Percentiles rank a stretch among this genome's conserved stretches.
These are phyloP conservation scores for Ascochyta pisi DNA, from an alignment of 2,329 filamentous ascomycete genomes.

Conservation along the genomic window DNA sequence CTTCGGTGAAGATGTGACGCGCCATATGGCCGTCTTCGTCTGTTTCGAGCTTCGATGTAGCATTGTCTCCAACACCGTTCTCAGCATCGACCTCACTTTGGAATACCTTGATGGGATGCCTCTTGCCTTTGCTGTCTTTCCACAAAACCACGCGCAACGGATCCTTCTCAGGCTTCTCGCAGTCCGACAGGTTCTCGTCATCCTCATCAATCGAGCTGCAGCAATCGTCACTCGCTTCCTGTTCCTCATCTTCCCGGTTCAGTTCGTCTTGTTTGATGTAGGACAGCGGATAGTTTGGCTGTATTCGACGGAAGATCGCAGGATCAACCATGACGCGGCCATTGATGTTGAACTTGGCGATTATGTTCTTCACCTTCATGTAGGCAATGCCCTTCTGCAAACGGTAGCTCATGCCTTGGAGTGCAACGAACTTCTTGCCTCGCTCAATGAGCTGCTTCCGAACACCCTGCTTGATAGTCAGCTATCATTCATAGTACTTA, in stretches of 20 bases:
- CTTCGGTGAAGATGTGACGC: conserved; percentile 72
- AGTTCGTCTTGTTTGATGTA: conserved; percentile 75
- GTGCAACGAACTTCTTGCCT: conserved; percentile 80
- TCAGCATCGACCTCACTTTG: conserved; percentile 37
- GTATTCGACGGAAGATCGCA: conserved; percentile 79
- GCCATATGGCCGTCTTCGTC: conserved; percentile 42
- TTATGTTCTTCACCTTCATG: conserved; percentile 77
- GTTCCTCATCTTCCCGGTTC: conserved; percentile 61
- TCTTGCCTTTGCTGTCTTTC: conserved; percentile 58
- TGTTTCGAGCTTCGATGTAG: conserved; percentile 53
- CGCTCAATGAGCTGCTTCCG: conserved; percentile 74
- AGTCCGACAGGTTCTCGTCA: conserved; percentile 36
- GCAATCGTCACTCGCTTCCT: conserved; percentile 58
- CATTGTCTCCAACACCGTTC: conserved; percentile 61
- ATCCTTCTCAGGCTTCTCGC: conserved; percentile 46
- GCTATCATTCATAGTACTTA: not conserved
- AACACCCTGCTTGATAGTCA: conserved; percentile 52
- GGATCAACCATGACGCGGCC: conserved; percentile 89
- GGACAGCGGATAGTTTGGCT: conserved; percentile 83
- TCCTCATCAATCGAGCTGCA: conserved; percentile 28
- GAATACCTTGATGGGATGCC: conserved; percentile 61
- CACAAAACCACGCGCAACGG: conserved; percentile 49
- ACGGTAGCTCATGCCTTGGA: conserved; percentile 85
- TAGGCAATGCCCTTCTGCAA: conserved; percentile 85
- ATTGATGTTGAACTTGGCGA: conserved; percentile 83